Conservation (phyloP, 306 rosid genomes). For the Hippophae gyantsensis region DNA sequence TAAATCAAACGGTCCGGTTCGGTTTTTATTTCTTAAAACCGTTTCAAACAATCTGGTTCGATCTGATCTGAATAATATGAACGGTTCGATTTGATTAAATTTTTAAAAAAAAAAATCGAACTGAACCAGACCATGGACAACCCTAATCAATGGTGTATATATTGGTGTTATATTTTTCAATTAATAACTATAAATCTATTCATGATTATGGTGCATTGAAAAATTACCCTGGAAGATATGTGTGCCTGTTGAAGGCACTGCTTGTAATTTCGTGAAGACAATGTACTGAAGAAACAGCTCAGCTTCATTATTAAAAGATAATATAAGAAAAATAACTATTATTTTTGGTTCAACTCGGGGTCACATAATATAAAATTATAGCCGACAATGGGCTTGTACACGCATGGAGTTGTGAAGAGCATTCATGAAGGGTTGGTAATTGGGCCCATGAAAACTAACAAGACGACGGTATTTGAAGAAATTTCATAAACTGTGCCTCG, state of each 20-base stretch:
- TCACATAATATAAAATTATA: not conserved
- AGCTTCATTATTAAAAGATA: constrained; percentile 29
- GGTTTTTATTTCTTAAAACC: too few relatives aligned
- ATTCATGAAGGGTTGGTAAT: constrained; percentile 9
- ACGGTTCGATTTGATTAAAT: too few relatives aligned
- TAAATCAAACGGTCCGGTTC: too few relatives aligned
- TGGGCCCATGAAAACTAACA: constrained; percentile 12
- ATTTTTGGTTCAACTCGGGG: not conserved
- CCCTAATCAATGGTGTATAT: too few relatives aligned
- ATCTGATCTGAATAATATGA: too few relatives aligned
- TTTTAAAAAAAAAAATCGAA: too few relatives aligned
- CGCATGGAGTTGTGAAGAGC: not conserved
- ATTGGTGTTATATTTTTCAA: too few relatives aligned
- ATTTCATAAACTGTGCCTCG: constrained; percentile 20
- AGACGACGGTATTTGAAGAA: constrained; percentile 15
- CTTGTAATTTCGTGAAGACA: constrained; percentile 18
- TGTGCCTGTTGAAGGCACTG: constrained; percentile 20
- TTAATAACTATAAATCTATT: too few relatives aligned
- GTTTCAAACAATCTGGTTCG: too few relatives aligned
- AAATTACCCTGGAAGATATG: constrained; percentile 15
- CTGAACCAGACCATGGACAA: too few relatives aligned
- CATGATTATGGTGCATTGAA: too few relatives aligned
- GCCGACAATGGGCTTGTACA: constrained; percentile 14
- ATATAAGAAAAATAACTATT: not conserved
- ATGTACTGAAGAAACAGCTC: constrained; percentile 59